A percentile compares a stretch with the other conserved stretches of the same genome.
These are phyloP conservation scores for Melastoma malabathricum DNA, from an alignment of 345 rosid genomes.

Conservation along the genomic window DNA sequence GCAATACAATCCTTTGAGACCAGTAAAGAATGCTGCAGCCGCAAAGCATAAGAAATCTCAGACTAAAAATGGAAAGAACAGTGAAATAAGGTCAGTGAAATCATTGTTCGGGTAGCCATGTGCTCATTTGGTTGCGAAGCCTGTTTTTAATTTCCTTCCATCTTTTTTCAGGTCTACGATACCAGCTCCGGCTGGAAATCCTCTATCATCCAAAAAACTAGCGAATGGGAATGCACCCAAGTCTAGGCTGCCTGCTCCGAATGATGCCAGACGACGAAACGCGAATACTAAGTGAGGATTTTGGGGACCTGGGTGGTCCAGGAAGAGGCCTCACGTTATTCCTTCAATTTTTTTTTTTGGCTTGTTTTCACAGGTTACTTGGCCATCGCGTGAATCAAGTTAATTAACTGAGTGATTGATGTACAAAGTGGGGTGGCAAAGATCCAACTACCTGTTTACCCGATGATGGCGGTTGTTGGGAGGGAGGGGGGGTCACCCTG, in stretches of 20 bases:
- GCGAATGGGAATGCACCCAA: slow-evolving; percentile 25
- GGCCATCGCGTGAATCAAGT: too few species aligned
- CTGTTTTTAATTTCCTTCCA: too few species aligned
- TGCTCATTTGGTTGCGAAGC: too few species aligned
- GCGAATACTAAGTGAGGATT: slow-evolving; percentile 32
- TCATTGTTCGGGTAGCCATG: too few species aligned
- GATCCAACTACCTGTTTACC: too few species aligned
- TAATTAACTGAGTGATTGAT: too few species aligned
- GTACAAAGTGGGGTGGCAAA: too few species aligned
- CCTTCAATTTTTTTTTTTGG: too few species aligned
- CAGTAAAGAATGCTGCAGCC: slow-evolving; percentile 17
- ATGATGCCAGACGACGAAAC: slow-evolving; percentile 44
- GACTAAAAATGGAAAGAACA: slow-evolving; percentile 26
- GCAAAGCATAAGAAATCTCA: slow-evolving; percentile 45
- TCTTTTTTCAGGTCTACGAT: slow-evolving; percentile 35
- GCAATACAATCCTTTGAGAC: slow-evolving; percentile 41
- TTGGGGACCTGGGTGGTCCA: slow-evolving; percentile 7
- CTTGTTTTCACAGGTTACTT: too few species aligned
- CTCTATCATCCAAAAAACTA: slow-evolving; percentile 27
- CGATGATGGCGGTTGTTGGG: too few species aligned
- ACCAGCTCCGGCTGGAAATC: slow-evolving; percentile 58
- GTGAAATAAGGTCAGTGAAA: slow-evolving; percentile 1
- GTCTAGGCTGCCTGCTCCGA: slow-evolving; percentile 19
- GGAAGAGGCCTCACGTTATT: slow-evolving; percentile 2
- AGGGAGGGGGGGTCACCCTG: too few species aligned